phyloP scores from a whole-genome alignment of 352 stramenopile genomes.

The Phytophthora colocasiae region DNA sequence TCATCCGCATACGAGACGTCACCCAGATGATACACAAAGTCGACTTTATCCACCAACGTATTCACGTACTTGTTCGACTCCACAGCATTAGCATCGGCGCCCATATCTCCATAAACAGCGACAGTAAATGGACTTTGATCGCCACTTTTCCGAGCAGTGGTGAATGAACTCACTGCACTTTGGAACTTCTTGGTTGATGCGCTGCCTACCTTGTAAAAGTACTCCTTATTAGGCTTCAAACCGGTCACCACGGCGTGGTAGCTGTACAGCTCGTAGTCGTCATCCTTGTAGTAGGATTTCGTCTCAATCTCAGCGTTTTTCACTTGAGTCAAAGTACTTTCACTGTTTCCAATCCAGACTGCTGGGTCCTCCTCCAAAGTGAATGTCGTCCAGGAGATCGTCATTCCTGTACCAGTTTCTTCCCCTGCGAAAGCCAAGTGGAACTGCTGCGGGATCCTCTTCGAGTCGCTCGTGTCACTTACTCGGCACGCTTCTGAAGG shows the following conservation, averaged over 20 bases:
- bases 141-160: slow-evolving; percentile 32
- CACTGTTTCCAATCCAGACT: not conserved
- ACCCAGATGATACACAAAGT: slow-evolving; percentile 46
- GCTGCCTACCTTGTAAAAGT: slow-evolving; percentile 34
- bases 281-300: slow-evolving; percentile 39
- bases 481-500: slow-evolving; percentile 50
- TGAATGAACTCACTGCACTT: slow-evolving; percentile 36
- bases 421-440: not conserved
- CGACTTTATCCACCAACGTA: slow-evolving; percentile 24
- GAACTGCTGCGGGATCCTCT: slow-evolving; percentile 27
- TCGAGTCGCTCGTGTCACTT: slow-evolving; percentile 28
- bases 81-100: slow-evolving; percentile 31
- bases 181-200: slow-evolving; percentile 21
- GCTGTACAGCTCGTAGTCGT: slow-evolving; percentile 45
- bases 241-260: slow-evolving; percentile 46
- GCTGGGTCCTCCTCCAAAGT: not conserved
- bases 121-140: slow-evolving; percentile 36
- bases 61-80: slow-evolving; percentile 49
- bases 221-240: slow-evolving; percentile 36
- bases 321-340: not conserved
- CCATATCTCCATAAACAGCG: slow-evolving; percentile 41
- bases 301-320: not conserved
- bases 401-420: not conserved
- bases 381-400: not conserved
- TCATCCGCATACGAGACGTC: slow-evolving; percentile 46